These are phyloP conservation scores for Theileria orientalis DNA, from an alignment of 169 alveolate genomes.

Conservation along the genomic window DNA sequence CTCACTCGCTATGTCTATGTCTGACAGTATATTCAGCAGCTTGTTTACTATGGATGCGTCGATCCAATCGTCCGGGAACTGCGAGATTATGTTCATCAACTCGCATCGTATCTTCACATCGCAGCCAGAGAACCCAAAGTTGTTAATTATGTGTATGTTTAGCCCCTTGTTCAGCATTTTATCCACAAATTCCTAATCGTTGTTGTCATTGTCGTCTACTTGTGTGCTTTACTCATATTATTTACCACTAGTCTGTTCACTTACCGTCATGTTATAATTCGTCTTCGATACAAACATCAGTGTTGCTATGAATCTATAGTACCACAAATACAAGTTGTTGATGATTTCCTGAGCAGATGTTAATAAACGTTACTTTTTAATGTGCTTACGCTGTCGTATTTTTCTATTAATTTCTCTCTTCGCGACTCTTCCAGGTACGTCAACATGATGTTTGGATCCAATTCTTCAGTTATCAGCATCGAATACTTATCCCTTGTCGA, in stretches of 20 bases:
- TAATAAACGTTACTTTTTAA: not conserved
- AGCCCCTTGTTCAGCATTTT: constrained; percentile 48
- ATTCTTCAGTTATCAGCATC: constrained; percentile 34
- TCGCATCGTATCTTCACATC: constrained; percentile 15
- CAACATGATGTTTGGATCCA: constrained; percentile 12
- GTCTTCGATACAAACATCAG: constrained; percentile 1
- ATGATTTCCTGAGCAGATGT: not conserved
- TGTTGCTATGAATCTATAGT: constrained; percentile 9
- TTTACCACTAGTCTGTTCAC: constrained; percentile 6
- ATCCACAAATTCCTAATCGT: constrained; percentile 19
- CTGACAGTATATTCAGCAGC: constrained; percentile 4
- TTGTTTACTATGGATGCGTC: constrained; percentile 28
- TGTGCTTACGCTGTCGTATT: not conserved
- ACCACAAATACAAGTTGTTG: not conserved
- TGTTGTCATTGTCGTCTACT: not conserved
- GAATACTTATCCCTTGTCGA: constrained; percentile 13
- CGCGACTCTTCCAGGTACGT: constrained; percentile 8
- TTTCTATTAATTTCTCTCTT: not conserved
- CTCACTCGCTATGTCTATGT: not conserved
- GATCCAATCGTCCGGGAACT: constrained; percentile 33
- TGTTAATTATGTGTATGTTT: constrained; percentile 1
- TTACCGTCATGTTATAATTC: constrained; percentile 1
- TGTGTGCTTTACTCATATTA: too few relatives aligned
- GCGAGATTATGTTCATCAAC: constrained; percentile 16
- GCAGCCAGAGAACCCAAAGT: constrained; percentile 4